Evolutionary conservation across 495 filamentous ascomycete species (phyloP), one percentile per base, ranked within the genome.

Genomic region (Trypethelium eluteriae): DNA sequence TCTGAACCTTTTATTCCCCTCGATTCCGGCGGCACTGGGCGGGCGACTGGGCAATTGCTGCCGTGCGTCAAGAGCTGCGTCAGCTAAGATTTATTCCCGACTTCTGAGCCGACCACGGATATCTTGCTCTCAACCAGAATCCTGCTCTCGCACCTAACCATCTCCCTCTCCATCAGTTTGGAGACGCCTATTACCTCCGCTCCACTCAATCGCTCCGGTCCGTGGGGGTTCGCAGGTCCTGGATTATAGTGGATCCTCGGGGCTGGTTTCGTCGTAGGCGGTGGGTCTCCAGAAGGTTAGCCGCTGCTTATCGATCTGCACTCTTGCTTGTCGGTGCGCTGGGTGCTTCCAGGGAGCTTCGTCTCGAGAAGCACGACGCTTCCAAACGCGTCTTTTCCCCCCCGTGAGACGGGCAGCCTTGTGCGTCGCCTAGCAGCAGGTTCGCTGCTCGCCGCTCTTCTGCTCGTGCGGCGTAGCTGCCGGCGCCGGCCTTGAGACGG

Each of bases 1-100:
- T 14, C 41, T 44, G 6, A 44, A 7, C 7, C 41, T 14, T 44
- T 44, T 0, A 44, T 44, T 14, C 41, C 7, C 41, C 14, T 7
- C 41, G 7, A 44, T 44, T 44, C 41, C 41, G 6, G 41, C 41
- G 41, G 14, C 41, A 14, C 41, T 44, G 41, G 49, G 49, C 49
- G 10, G 49, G 49, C n/a, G 49, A 53, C 49, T 53, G 49, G 49
- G 49, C 11, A 53, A 53, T 53, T n/a, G 49, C 49, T 53, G 49
- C 49, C 49, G 49, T 53, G 49, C 49, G 49, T 53, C 49, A 53
- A 46, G 49, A 53, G 49, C 49, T 53, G 49, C 49, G 49, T 53
- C 49, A 53, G 49, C 49, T 53, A 14, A 25, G 12, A 53, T 53
- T 53, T 53, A 53, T 53, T 53, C 49, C 49, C 49, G 49, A 25